phyloP scores from a whole-genome alignment of 106 monocot genomes.

The Posidonia australis region DNA sequence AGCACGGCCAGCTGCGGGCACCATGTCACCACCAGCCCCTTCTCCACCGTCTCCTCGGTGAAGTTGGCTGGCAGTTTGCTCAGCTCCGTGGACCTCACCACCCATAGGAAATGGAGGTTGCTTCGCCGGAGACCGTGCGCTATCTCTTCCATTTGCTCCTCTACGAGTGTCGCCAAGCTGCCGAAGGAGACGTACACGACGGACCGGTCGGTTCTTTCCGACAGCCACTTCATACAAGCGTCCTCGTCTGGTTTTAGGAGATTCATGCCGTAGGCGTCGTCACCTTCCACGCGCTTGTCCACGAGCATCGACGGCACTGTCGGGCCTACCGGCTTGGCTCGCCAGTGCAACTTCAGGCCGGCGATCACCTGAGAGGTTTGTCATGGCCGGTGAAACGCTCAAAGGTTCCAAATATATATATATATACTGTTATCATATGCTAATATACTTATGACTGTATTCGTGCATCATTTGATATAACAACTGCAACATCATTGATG shows the following conservation, averaged over 20 bases:
- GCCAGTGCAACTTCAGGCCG: conserved; percentile 14
- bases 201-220: conserved; percentile 12
- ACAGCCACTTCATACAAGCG: conserved; percentile 33
- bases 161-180: conserved; percentile 12
- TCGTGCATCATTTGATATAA: no score
- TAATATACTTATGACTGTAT: no score
- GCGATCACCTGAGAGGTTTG: not conserved
- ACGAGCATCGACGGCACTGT: conserved; percentile 24
- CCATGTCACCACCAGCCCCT: conserved; percentile 17
- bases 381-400: not conserved
- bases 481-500: no score
- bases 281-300: conserved; percentile 16
- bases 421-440: no score
- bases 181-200: conserved; percentile 46
- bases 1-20: conserved; percentile 11
- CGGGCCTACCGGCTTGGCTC: conserved; percentile 25
- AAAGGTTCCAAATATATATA: not conserved
- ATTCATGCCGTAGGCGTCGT: conserved; percentile 22
- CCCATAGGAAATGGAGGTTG: conserved; percentile 31
- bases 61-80: not conserved
- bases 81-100: conserved; percentile 1
- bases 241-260: conserved; percentile 4
- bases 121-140: conserved; percentile 9
- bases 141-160: conserved; percentile 20
- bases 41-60: not conserved